Evolutionary conservation across 495 filamentous ascomycete species (phyloP), one percentile per base, ranked within the genome.

Genomic region (Cercophora sp.): DNA sequence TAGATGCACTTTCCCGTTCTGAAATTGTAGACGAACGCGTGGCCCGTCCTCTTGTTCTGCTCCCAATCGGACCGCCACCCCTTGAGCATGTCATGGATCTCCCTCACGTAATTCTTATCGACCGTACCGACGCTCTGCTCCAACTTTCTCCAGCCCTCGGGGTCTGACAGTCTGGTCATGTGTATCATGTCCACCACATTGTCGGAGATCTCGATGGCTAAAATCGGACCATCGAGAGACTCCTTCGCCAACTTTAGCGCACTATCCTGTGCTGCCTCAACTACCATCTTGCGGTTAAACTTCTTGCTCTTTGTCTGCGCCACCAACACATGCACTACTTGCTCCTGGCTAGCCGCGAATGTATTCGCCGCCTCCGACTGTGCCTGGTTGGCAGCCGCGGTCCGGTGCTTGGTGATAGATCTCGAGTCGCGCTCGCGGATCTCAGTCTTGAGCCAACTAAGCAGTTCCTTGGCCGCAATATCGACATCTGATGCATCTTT

Each of bases 151-250:
- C 93, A 98, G 58, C 83, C 86, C 56, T 97, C 93, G 13, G 85
- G 69, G 57, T 96, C 91, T 1, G 81, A 83, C 8, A 96, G 77
- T 16, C 82, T 73, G 10, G 91, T 93, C 16, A 81, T 76, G 13
- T 80, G 77, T 34, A 98, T 87, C 29, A 83, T 71, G 25, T 94
- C 87, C 39, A 98, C 78, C n/a, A 96, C 77, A 8, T 85, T 81
- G 72, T 96, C 91, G 37, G 85, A 84, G 1, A 86, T 88, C 67
- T 98, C 93, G 43, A 98, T 85, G 15, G 92, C 93, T 8, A 84
- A 82, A 59, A 96, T 86, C 1, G 91, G 91, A 10, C 85, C 86
- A 51, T 84, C 80, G 8, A 85, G 67, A 43, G 87, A 86, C 13
- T 76, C 73, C 55, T 85, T 79, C 36, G 86, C 73, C 42, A 87